Percentiles rank a stretch among this genome's conserved stretches.
Conservation (phyloP, 73 alveolate species). For the Effrenium voratum region DNA sequence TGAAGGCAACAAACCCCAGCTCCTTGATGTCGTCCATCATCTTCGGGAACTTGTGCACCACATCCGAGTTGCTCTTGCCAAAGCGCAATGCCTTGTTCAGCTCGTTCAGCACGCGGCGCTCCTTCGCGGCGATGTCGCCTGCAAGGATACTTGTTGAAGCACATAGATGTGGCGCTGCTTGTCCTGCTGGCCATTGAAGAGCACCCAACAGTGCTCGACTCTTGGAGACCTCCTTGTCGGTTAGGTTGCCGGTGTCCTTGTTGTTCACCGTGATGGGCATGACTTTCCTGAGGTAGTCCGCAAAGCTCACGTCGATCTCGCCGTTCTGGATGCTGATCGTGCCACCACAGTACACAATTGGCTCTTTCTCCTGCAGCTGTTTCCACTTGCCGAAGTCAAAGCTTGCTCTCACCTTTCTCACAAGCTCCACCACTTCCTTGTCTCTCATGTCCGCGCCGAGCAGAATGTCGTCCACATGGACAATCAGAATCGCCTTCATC, state of each 20-base stretch:
- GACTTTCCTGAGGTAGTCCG: background rate
- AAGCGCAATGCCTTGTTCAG: conserved; percentile 11
- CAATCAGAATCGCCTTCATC: background rate
- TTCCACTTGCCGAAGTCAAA: conserved; percentile 61
- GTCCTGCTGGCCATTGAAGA: conserved; percentile 61
- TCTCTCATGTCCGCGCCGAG: background rate
- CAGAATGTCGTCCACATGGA: conserved; percentile 36
- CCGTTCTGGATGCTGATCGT: background rate
- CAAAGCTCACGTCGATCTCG: background rate
- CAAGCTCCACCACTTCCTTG: background rate
- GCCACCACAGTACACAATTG: conserved; percentile 20
- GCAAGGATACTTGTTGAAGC: background rate
- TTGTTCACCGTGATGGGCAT: conserved; percentile 1
- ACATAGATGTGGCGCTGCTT: background rate
- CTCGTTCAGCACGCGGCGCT: background rate
- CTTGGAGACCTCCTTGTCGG: background rate
- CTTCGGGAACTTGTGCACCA: background rate
- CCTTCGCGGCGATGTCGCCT: background rate
- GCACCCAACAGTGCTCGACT: conserved; percentile 42
- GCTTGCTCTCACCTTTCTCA: background rate
- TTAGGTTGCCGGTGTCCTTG: background rate
- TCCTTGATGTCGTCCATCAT: background rate
- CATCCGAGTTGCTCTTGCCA: background rate
- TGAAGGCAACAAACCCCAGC: background rate
- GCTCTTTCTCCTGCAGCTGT: background rate